Conservation (phyloP, 768 basidiomycete species). For the Leccinum imitatum region DNA sequence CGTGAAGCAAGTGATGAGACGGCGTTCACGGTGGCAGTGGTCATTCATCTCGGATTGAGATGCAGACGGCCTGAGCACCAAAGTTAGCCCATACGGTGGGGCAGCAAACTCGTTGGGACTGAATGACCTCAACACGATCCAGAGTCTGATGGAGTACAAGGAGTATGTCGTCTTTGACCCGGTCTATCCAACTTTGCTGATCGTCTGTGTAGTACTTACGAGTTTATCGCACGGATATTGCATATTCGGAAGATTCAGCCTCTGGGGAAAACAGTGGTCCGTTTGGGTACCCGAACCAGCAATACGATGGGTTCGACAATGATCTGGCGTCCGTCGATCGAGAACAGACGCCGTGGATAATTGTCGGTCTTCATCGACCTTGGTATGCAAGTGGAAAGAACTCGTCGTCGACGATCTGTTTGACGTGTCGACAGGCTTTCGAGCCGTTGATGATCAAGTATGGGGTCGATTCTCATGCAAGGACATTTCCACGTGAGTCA, state of each 20-base stretch:
- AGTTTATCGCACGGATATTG: conserved; percentile 29
- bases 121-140: conserved; percentile 29
- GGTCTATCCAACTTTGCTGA: conserved; percentile 1
- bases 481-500: conserved; percentile 26
- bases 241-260: conserved; percentile 18
- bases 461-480: conserved; percentile 29
- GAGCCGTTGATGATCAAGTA: conserved; percentile 33
- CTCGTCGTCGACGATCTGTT: conserved; percentile 9
- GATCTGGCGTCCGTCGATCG: conserved; percentile 28
- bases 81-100: conserved; percentile 25
- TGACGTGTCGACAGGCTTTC: conserved; percentile 26
- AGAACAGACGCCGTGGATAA: conserved; percentile 26
- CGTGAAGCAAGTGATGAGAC: conserved; percentile 19
- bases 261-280: conserved; percentile 25
- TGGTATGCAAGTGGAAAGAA: conserved; percentile 23
- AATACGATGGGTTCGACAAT: conserved; percentile 28
- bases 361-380: conserved; percentile 30
- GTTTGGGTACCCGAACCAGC: conserved; percentile 29
- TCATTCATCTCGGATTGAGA: conserved; percentile 30
- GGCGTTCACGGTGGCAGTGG: conserved; percentile 25
- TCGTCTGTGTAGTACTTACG: conserved; percentile 16
- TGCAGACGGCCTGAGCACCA: conserved; percentile 29
- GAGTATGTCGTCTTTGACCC: conserved; percentile 16
- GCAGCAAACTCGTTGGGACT: conserved; percentile 25
- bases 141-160: conserved; percentile 29